These are phyloP conservation scores for Yarrowia sp. DNA, from an alignment of 805 yeast genomes.

Conservation along the genomic window DNA sequence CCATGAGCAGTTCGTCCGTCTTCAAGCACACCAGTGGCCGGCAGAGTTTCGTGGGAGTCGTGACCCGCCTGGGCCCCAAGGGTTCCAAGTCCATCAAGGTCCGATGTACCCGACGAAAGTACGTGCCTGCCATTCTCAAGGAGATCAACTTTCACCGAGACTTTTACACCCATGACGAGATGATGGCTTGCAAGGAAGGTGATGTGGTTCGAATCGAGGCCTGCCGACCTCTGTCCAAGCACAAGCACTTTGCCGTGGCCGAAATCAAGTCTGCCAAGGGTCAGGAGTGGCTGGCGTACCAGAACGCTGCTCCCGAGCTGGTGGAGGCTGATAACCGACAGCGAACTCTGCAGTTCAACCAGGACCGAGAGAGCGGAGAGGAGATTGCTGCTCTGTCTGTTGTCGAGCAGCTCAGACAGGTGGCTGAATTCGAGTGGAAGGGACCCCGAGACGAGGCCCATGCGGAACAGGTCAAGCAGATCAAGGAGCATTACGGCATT, in stretches of 20 bases:
- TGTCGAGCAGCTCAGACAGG: conserved; percentile 33
- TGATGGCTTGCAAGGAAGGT: conserved; percentile 87
- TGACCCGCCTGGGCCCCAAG: conserved; percentile 83
- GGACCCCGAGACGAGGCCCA: conserved; percentile 38
- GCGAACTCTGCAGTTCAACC: conserved; percentile 55
- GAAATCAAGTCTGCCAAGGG: conserved; percentile 87
- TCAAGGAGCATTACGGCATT: conserved; percentile 49
- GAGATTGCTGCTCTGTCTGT: conserved; percentile 30
- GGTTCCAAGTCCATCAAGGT: conserved; percentile 96
- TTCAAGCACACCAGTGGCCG: conserved; percentile 59
- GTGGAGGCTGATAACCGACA: conserved; percentile 65
- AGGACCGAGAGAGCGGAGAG: conserved; percentile 45
- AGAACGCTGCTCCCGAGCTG: conserved; percentile 63
- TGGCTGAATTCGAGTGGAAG: conserved; percentile 31
- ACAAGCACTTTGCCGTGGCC: conserved; percentile 85
- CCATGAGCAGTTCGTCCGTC: neutral
- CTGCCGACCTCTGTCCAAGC: conserved; percentile 76
- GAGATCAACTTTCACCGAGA: conserved; percentile 76
- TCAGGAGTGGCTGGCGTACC: conserved; percentile 82
- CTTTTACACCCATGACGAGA: conserved; percentile 91
- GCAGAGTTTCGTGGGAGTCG: conserved; percentile 88
- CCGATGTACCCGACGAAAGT: conserved; percentile 73
- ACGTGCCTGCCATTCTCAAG: conserved; percentile 52
- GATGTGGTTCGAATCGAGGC: conserved; percentile 88
- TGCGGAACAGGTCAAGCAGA: conserved; percentile 41